These are phyloP conservation scores for Dendrobium nobile DNA, from an alignment of 106 monocot genomes.

Conservation along the genomic window DNA sequence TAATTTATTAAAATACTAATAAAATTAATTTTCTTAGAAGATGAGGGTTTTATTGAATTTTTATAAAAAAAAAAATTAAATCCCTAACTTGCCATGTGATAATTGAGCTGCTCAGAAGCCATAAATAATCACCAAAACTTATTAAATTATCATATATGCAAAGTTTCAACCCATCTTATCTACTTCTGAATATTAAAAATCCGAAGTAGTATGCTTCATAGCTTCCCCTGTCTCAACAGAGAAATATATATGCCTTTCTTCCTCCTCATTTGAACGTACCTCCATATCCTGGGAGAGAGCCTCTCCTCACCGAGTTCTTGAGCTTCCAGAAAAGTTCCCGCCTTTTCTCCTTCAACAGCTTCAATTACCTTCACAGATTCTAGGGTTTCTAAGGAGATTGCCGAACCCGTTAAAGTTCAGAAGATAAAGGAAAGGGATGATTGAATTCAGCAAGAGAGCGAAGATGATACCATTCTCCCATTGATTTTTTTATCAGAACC, in stretches of 20 bases:
- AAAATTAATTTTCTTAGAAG: too few relatives aligned
- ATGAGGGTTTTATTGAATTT: too few relatives aligned
- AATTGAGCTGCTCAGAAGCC: too few relatives aligned
- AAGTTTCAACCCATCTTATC: background rate
- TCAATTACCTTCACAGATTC: background rate
- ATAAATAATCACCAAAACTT: background rate
- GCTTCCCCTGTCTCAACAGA: background rate
- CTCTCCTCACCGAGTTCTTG: background rate
- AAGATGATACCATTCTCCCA: conserved; percentile 13
- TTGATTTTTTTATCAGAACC: background rate
- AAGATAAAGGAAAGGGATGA: conserved; percentile 8
- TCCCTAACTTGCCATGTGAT: too few relatives aligned
- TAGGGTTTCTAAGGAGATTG: background rate
- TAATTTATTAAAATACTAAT: too few relatives aligned
- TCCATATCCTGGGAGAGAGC: too few relatives aligned
- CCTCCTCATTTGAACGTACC: background rate
- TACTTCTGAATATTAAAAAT: background rate
- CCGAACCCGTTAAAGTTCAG: background rate
- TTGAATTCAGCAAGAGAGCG: conserved; percentile 15
- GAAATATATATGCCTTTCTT: background rate
- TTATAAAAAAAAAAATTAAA: too few relatives aligned
- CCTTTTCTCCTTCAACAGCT: background rate
- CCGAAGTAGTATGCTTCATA: background rate
- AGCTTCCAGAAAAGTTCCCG: background rate
- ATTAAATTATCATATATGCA: background rate